phyloP scores from a whole-genome alignment of 176 grass and related monocot species.

The Avena sativa region DNA sequence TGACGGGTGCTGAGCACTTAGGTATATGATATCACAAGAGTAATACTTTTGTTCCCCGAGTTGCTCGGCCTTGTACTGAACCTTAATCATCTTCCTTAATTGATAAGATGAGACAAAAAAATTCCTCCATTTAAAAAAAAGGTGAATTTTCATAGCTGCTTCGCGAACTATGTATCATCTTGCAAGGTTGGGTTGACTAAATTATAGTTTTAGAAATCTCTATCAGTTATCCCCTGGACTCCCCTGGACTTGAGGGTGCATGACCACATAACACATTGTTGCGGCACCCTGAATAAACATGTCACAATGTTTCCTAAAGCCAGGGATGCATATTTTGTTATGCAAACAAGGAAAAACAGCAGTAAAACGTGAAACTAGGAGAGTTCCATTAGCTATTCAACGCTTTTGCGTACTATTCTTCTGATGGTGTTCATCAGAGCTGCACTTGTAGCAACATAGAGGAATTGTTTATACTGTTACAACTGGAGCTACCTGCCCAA shows the following conservation, averaged over 20 bases:
- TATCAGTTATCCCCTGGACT: slow-evolving; percentile 6
- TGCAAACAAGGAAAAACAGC: not conserved
- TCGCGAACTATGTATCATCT: slow-evolving; percentile 1
- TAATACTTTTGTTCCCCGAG: too few species aligned
- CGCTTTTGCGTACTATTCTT: slow-evolving; percentile 35
- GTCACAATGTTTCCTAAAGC: not conserved
- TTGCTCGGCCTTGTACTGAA: too few species aligned
- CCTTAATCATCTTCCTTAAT: too few species aligned
- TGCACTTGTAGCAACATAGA: not conserved
- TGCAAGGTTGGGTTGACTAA: slow-evolving; percentile 44
- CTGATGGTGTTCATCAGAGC: slow-evolving; percentile 33
- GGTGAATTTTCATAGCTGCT: too few species aligned
- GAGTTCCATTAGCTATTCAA: slow-evolving; percentile 21
- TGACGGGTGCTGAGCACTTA: too few species aligned
- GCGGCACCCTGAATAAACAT: slow-evolving; percentile 61
- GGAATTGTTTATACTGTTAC: not conserved
- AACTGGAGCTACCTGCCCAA: not conserved
- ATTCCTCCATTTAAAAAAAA: too few species aligned
- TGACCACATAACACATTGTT: slow-evolving; percentile 75
- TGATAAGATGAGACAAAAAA: too few species aligned
- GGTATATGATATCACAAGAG: too few species aligned
- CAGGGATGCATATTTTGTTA: not conserved
- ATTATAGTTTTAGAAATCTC: slow-evolving; percentile 55
- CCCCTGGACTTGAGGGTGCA: slow-evolving; percentile 53
- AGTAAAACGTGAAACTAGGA: not conserved